Evolutionary conservation across 768 basidiomycete genomes (phyloP), one percentile per base, ranked within the genome.

Genomic region (Mycena belliarum): DNA sequence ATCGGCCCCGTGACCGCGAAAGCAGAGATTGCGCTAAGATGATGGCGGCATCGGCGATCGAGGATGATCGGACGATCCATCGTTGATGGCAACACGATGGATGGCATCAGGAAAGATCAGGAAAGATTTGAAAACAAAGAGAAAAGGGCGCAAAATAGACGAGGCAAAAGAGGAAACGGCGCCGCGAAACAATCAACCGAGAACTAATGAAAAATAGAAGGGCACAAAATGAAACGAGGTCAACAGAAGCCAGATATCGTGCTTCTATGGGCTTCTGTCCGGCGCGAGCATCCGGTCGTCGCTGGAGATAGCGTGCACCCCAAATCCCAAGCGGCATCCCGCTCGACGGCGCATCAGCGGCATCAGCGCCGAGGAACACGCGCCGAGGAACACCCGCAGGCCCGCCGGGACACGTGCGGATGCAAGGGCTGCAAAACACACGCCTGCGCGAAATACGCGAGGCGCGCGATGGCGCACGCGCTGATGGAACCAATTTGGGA

Each of bases 31-130:
- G 46, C 29, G 45, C 43, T 38, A 38, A n/a, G 18, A 38, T n/a
- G 20, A 38, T n/a, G 20, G 6, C 7, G 18, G 37, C 37, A 32
- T 43, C 41, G 15, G 5, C 20, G 10, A 29, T 25, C 33, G 40
- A 25, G 52, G 23, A 40, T 38, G 57, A 59, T 59, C 57, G 57
- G 29, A 52, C 46, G 57, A 59, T 53, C 46, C 37, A n/a, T 49
- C 50, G 15, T 54, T 4, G 33, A 14, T 35, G n/a, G n/a, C n/a
- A 35, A 14, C 33, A n/a, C 37, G 37, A 38, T 52, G n/a, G n/a
- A n/a, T 41, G 21, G 10, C 26, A 42, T 32, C 42, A 44, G n/a
- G n/a, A n/a, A 52, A 47, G 44, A 43, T 40, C 11, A 15, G 25
- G 23, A 20, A 18, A 32, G 48, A 44, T 50, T 18, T 11, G 29